Percentiles rank a stretch among this genome's conserved stretches.
Conservation (phyloP, 768 basidiomycete genomes). For the Saitozyma podzolica region DNA sequence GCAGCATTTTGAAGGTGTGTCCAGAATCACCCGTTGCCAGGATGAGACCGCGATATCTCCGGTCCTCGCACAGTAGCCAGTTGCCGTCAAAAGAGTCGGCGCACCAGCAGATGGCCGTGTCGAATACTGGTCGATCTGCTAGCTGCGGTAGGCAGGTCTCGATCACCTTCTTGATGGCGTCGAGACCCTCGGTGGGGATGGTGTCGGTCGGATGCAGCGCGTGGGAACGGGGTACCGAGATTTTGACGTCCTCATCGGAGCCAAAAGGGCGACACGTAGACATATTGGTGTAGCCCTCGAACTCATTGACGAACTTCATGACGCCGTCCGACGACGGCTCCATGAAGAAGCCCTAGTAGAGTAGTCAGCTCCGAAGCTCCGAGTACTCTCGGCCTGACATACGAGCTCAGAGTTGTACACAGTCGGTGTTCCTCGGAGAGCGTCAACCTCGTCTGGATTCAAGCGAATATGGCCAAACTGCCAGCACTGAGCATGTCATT, state of each 20-base stretch:
- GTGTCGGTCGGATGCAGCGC: slow-evolving; percentile 49
- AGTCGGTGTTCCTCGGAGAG: slow-evolving; percentile 32
- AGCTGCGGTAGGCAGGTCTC: slow-evolving; percentile 37
- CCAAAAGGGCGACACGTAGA: slow-evolving; percentile 31
- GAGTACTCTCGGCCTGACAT: slow-evolving; percentile 9
- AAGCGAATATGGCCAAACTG: slow-evolving; percentile 47
- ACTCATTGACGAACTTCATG: slow-evolving; percentile 48
- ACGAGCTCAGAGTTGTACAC: slow-evolving; percentile 48
- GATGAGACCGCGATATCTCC: slow-evolving; percentile 34
- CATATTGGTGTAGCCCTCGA: slow-evolving; percentile 44
- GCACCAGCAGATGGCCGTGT: slow-evolving; percentile 46
- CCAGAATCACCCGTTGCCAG: slow-evolving; percentile 45
- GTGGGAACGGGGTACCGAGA: slow-evolving; percentile 50
- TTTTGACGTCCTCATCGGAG: background rate
- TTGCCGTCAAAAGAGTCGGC: slow-evolving; percentile 45
- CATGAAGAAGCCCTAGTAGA: slow-evolving; percentile 45
- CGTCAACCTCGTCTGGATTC: slow-evolving; percentile 39
- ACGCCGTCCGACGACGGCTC: slow-evolving; percentile 34
- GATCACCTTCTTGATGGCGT: slow-evolving; percentile 39
- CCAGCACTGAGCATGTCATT: slow-evolving; percentile 38
- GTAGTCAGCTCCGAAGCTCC: too few relatives aligned
- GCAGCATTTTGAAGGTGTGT: slow-evolving; percentile 47
- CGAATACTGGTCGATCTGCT: slow-evolving; percentile 16
- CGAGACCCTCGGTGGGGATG: slow-evolving; percentile 35
- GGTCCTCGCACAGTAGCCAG: slow-evolving; percentile 44